These are phyloP conservation scores for Cutaneotrichosporon sp. DNA, from an alignment of 1,284 basidiomycete species.

Conservation along the genomic window DNA sequence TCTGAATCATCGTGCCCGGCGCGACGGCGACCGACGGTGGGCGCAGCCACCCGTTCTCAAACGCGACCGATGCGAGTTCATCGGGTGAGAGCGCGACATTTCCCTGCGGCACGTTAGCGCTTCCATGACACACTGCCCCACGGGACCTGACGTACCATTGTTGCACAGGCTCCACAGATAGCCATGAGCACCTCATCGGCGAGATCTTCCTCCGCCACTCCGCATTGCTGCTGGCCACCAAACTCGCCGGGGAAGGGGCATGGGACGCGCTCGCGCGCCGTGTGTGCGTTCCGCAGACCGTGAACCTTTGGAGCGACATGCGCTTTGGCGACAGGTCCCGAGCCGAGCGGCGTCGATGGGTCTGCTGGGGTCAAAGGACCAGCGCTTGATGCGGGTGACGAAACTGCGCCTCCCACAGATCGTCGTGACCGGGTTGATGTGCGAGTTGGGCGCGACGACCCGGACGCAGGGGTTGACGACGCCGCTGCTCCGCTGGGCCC, in stretches of 20 bases:
- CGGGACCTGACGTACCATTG: conserved; percentile 34
- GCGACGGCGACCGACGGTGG: conserved; percentile 47
- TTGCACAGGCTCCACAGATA: conserved; percentile 42
- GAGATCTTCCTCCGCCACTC: conserved; percentile 46
- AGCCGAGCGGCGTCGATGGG: conserved; percentile 6
- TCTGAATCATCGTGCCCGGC: conserved; percentile 43
- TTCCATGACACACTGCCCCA: background rate
- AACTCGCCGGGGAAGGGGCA: conserved; percentile 45
- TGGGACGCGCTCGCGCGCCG: conserved; percentile 36
- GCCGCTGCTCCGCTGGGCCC: conserved; percentile 11
- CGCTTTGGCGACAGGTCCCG: conserved; percentile 8
- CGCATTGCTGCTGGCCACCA: conserved; percentile 43
- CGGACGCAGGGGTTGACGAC: background rate
- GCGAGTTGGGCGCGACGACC: conserved; percentile 6
- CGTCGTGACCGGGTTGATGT: conserved; percentile 9
- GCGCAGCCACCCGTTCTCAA: conserved; percentile 48
- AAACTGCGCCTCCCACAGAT: conserved; percentile 8
- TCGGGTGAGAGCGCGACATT: conserved; percentile 49
- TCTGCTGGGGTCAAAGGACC: conserved; percentile 12
- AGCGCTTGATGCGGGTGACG: conserved; percentile 13
- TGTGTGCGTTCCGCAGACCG: conserved; percentile 38
- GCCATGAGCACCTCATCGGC: conserved; percentile 51
- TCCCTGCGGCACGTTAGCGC: conserved; percentile 30
- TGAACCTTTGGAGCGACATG: conserved; percentile 42
- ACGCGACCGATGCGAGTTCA: conserved; percentile 45